These are phyloP conservation scores for Dothistroma septosporum DNA, from an alignment of 2,329 filamentous ascomycete genomes.

Conservation along the genomic window DNA sequence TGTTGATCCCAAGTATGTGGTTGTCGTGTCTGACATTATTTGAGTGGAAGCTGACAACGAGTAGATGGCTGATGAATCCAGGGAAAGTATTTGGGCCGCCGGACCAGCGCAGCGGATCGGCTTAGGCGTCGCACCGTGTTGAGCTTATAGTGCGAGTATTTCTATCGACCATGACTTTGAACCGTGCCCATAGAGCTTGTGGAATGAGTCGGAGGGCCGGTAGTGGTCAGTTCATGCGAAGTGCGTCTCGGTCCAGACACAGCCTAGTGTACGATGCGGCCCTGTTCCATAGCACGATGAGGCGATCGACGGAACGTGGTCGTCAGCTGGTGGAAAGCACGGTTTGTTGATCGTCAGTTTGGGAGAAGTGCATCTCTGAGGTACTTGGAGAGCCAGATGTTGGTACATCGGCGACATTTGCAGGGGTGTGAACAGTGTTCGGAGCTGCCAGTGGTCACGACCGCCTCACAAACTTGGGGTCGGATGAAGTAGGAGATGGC, in stretches of 20 bases:
- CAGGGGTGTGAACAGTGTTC: background rate
- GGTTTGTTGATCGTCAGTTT: background rate
- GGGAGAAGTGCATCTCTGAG: background rate
- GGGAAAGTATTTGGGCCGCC: constrained; percentile 22
- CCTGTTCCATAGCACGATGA: background rate
- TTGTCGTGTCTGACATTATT: background rate
- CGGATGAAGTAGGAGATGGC: background rate
- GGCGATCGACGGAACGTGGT: background rate
- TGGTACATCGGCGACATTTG: background rate
- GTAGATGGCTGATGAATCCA: constrained; percentile 21
- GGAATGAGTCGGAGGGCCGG: background rate
- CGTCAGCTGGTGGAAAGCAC: background rate
- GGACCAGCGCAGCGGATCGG: background rate
- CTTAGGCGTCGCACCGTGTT: background rate
- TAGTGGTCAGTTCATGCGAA: background rate
- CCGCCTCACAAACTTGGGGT: background rate
- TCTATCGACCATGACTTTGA: too few relatives aligned
- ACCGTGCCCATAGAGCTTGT: too few relatives aligned
- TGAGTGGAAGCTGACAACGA: background rate
- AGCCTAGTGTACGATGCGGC: background rate
- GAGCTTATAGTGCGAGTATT: too few relatives aligned
- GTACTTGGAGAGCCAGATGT: background rate
- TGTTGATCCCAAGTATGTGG: constrained; percentile 16
- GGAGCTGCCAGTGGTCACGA: background rate
- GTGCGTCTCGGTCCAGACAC: background rate